Evolutionary conservation across 225 moss, liverwort and hornwort genomes (phyloP), one percentile per base, ranked within the genome.

Genomic region (Anthoceros angustus): DNA sequence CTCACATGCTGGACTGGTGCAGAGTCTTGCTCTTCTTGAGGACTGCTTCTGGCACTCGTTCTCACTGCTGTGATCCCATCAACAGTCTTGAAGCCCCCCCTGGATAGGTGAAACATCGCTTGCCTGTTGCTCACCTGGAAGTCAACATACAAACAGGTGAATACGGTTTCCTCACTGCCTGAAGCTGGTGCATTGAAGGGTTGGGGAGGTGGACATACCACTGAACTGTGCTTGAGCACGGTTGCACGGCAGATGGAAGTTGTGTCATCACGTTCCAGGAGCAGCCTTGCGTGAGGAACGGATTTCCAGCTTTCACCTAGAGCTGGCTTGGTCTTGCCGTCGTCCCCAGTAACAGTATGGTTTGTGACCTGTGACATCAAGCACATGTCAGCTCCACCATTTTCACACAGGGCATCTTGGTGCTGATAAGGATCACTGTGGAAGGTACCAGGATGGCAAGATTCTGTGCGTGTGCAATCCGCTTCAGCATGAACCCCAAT

Each of bases 261-360:
- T 39, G 69, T 71, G 63, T 74, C 75, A 66, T 92, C 84, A 41
- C 86, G 84, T 45, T 64, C 69, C 23, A 98, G 81, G 73, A 92
- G 80, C 69, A 98, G 80, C 63, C 92, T 83, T 26, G 78, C 72
- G 70, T 92, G 79, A 38, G 92, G 98, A 73, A 98, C 76, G 20
- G 87, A 78, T 67, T 84, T 87, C 98, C 98, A 98, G 72, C 87
- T 87, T 72, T 89, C 98, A 45, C 89, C 98, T 62, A 98, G 79
- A 15, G 98, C 91, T 67, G 98, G 83, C 72, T 92, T 89, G 63
- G 79, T 70, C 49, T 89, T 87, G 40, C 98, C 87, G 61, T 84
- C 86, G 69, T 89, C 87, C 42, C 92, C 92, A 46, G 79, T 78
- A 42, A 98, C 92, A 39, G 92, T 89, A 64, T 98, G 98, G 69